phyloP scores from a whole-genome alignment of 495 filamentous ascomycete genomes.

The Podospora anserina region DNA sequence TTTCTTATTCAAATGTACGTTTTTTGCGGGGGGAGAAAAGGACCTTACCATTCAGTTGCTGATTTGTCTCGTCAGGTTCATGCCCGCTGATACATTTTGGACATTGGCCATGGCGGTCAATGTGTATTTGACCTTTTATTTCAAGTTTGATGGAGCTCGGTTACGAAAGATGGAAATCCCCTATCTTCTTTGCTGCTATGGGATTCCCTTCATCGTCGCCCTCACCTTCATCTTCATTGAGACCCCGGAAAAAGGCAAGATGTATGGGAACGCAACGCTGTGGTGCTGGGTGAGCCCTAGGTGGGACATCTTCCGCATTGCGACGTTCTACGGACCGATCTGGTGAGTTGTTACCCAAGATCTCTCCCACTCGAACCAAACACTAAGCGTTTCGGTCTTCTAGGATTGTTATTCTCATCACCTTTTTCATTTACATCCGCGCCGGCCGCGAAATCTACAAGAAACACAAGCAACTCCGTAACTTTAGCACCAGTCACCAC shows the following conservation, averaged over 20 bases:
- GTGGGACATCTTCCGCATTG: constrained; percentile 73
- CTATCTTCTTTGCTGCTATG: constrained; percentile 73
- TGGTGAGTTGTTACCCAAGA: constrained; percentile 51
- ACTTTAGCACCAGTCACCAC: constrained; percentile 32
- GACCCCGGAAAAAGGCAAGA: constrained; percentile 43
- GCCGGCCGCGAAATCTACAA: constrained; percentile 69
- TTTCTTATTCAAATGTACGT: constrained; percentile 69
- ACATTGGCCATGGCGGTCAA: constrained; percentile 84
- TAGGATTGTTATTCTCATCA: constrained; percentile 62
- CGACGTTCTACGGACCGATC: constrained; percentile 77
- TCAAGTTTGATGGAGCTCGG: constrained; percentile 62
- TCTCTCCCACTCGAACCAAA: not conserved
- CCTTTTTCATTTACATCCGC: constrained; percentile 69
- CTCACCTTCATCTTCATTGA: constrained; percentile 64
- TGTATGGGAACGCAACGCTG: constrained; percentile 76
- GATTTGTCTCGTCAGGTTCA: constrained; percentile 53
- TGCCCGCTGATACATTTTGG: constrained; percentile 77
- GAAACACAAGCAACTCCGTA: constrained; percentile 47
- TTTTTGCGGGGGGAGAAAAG: not conserved
- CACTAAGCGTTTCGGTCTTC: not conserved
- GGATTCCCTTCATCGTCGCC: constrained; percentile 67
- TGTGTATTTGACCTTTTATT: constrained; percentile 83
- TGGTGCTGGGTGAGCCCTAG: constrained; percentile 76
- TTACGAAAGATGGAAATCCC: constrained; percentile 68
- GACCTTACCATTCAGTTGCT: not conserved